Evolutionary conservation across 768 basidiomycete species (phyloP).

Genomic region (Steccherinum ochraceum): DNA sequence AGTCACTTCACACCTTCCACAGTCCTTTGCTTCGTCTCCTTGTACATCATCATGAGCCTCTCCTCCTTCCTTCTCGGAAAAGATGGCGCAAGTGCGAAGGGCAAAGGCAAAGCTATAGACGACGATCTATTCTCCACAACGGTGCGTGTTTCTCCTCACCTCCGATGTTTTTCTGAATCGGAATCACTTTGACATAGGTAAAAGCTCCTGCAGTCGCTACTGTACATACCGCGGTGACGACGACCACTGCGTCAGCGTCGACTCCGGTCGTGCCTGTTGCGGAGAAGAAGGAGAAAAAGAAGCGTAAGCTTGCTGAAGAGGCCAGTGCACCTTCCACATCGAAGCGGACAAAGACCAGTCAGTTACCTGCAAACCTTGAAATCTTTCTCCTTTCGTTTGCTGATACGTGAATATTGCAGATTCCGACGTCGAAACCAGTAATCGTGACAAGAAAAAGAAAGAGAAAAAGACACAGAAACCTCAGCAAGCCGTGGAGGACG

Average conservation of each 20-base stretch:
- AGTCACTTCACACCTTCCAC: no score
- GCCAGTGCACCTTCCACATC: slow-evolving; percentile 4
- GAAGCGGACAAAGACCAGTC: slow-evolving; percentile 3
- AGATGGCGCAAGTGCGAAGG: no score
- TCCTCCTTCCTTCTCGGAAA: slow-evolving; percentile 49
- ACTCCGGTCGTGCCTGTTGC: no score
- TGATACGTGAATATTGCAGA: no score
- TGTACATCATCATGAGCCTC: slow-evolving; percentile 41
- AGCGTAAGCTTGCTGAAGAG: slow-evolving; percentile 14
- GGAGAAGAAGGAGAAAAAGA: no score
- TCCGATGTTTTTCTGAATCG: no score
- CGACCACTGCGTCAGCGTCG: neutral
- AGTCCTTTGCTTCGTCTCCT: slow-evolving; percentile 8
- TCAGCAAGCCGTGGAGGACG: neutral
- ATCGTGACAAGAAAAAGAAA: neutral
- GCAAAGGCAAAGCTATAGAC: slow-evolving; percentile 40
- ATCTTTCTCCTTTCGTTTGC: no score
- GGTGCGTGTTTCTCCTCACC: slow-evolving; percentile 19
- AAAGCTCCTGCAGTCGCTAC: neutral
- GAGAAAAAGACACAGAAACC: slow-evolving; percentile 2
- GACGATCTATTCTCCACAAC: slow-evolving; percentile 34
- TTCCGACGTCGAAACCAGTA: no score
- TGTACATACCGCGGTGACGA: neutral
- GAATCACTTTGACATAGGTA: neutral
- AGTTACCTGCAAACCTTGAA: no score